Evolutionary conservation across 2,329 filamentous ascomycete species (phyloP), one percentile per base, ranked within the genome.

Genomic region (Diaporthe ilicicola): DNA sequence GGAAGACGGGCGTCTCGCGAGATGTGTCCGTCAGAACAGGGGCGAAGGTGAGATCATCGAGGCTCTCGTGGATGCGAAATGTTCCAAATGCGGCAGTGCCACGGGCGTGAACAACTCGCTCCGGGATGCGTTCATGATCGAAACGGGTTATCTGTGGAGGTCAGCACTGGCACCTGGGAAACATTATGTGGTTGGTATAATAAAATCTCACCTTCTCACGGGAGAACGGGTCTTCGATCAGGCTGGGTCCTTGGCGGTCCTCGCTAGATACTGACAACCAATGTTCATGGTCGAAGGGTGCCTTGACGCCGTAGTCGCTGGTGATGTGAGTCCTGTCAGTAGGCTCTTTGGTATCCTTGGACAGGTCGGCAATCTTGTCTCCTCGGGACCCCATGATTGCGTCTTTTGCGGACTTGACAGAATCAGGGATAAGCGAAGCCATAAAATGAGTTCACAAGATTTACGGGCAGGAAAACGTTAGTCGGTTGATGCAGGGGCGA

Each of bases 251-350:
- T 2, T 86, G 90, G 69, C 89, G 84, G 56, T 93, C 86, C 3
- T 90, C 85, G 44, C 83, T 90, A 32, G 84, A 87, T 6, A 91
- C 86, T 66, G 88, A 89, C 67, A 97, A 84, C 93, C 93, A 96
- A 78, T 94, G 87, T 77, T 97, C 94, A 1, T 91, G 91, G 76
- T 92, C 92, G 51, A 9, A 34, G 9, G 84, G 83, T 76, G 94
- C 87, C 80, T 91, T 93, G 34, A 92, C 89, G 27, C 94, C 94
- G 81, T 87, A 93, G 77, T 97, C 94, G 61, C 91, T 92, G 0
- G 93, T 95, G 74, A 94, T 89, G 48, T 88, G 85, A 39, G 86
- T 84, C 46, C 89, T 85, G 62, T 87, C 81, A 54, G 87, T 82
- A 2, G 89, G 85, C 77, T 93, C 86, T 68, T 89, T 87, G 4